Conservation (phyloP, 305 asterid species). For the Fraxinus xanthoxyloides region DNA sequence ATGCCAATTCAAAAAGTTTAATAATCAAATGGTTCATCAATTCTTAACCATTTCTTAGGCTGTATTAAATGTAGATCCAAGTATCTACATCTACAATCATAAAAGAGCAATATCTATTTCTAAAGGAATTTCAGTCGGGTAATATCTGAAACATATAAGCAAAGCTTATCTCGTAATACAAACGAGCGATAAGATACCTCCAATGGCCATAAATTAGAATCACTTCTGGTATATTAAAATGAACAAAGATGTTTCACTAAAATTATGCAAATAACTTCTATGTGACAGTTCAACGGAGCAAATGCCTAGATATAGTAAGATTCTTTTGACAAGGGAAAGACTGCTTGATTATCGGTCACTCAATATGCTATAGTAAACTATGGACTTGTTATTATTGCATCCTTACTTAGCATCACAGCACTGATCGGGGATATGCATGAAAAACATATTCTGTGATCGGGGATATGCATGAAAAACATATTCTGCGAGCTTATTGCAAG, state of each 20-base stretch:
- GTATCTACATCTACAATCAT: background rate
- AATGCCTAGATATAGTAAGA: background rate
- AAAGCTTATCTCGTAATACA: background rate
- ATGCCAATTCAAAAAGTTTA: background rate
- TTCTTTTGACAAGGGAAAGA: background rate
- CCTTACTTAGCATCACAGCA: background rate
- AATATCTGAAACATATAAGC: background rate
- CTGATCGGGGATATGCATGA: background rate
- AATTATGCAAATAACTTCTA: background rate
- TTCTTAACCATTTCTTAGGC: background rate
- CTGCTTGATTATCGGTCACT: background rate
- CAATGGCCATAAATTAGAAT: background rate
- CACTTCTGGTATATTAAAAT: background rate
- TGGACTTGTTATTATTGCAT: background rate
- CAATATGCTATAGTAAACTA: background rate
- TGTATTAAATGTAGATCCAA: background rate
- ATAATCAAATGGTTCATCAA: background rate
- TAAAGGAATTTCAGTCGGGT: background rate
- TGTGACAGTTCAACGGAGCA: background rate
- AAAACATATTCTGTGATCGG: background rate
- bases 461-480: background rate
- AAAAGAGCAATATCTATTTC: background rate
- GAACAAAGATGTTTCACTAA: background rate
- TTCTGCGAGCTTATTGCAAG: slow-evolving; percentile 1
- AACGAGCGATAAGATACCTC: background rate